These are phyloP conservation scores for Endoconidiophora polonica DNA, from an alignment of 2,329 filamentous ascomycete genomes.

Conservation along the genomic window DNA sequence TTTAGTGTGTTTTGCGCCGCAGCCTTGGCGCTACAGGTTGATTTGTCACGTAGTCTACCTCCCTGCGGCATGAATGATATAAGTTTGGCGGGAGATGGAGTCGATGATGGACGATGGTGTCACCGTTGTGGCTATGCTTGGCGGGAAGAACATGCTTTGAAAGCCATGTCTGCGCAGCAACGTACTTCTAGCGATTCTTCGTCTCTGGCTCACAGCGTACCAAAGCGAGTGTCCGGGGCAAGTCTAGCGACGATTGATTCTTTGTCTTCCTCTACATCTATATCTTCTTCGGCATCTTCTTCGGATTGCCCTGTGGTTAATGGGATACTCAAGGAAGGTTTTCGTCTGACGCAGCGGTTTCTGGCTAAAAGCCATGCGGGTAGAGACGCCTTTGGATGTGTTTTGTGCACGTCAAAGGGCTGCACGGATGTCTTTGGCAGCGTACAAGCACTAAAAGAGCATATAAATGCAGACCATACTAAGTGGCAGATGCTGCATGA, in stretches of 20 bases:
- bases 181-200: background rate
- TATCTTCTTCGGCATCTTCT: background rate
- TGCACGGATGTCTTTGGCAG: conserved; percentile 20
- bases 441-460: conserved; percentile 19
- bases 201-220: background rate
- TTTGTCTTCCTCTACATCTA: no score
- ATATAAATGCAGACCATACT: conserved; percentile 23
- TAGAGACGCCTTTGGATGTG: conserved; percentile 21
- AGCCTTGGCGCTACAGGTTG: conserved; percentile 24
- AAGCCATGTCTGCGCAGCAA: no score
- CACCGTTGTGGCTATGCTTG: background rate
- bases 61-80: conserved; percentile 14
- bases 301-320: conserved; percentile 1
- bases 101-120: background rate
- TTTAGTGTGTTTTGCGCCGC: conserved; percentile 26
- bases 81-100: conserved; percentile 6
- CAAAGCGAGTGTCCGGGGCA: background rate
- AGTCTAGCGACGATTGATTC: no score
- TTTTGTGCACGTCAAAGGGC: conserved; percentile 24
- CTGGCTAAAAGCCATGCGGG: conserved; percentile 26
- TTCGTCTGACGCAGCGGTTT: conserved; percentile 23
- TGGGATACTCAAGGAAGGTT: conserved; percentile 23
- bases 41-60: conserved; percentile 19
- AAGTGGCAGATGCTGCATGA: conserved; percentile 29
- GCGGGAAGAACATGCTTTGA: background rate